phyloP scores from a whole-genome alignment of 179 eudicot genomes.

The Carnegiea gigantea region DNA sequence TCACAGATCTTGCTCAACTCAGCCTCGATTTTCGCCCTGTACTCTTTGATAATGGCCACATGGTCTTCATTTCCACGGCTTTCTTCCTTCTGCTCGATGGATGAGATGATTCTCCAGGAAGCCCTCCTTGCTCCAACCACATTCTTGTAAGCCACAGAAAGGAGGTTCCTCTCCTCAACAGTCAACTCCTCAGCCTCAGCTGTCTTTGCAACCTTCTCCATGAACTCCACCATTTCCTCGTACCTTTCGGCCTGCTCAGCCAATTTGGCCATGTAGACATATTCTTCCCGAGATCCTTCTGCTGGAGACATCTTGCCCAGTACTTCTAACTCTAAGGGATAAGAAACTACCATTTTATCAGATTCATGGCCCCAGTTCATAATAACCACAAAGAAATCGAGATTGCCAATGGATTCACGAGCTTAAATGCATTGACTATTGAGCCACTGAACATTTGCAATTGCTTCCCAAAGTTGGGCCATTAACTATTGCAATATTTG shows the following conservation, averaged over 20 bases:
- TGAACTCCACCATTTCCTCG: constrained; percentile 35
- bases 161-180: constrained; percentile 37
- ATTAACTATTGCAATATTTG: not conserved
- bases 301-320: constrained; percentile 22
- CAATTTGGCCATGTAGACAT: constrained; percentile 33
- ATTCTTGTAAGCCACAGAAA: constrained; percentile 35
- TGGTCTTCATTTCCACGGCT: constrained; percentile 35
- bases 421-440: not conserved
- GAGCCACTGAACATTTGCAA: constrained; percentile 2
- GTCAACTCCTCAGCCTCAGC: constrained; percentile 26
- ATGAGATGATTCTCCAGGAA: constrained; percentile 33
- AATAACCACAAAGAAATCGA: not conserved
- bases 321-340: constrained; percentile 8
- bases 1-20: constrained; percentile 32
- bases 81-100: constrained; percentile 34
- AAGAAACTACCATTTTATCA: not conserved
- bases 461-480: not conserved
- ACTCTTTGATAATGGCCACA: constrained; percentile 29
- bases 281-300: constrained; percentile 34
- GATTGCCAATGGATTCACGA: not conserved
- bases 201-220: constrained; percentile 31
- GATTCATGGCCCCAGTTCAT: not conserved
- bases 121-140: constrained; percentile 35
- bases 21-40: constrained; percentile 26
- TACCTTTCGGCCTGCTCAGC: constrained; percentile 34